A percentile compares a stretch with the other conserved stretches of the same genome.
Evolutionary conservation across 2,329 filamentous ascomycete genomes (phyloP).

Genomic region (Aspergillus candidus): DNA sequence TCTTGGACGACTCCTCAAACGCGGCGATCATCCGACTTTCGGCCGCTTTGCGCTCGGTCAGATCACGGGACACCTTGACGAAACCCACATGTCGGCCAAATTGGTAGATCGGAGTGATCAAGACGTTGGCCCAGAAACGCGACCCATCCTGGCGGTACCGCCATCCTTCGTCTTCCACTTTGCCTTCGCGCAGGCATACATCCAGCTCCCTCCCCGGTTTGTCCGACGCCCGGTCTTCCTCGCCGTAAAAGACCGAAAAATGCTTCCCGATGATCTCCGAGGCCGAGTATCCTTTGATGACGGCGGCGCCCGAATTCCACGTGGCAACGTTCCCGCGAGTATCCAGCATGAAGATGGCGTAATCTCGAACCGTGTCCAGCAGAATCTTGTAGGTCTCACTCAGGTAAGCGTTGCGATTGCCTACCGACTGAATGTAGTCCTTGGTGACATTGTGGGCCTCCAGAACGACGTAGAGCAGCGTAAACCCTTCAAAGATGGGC

Average conservation of each 20-base stretch:
- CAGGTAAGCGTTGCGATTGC: conserved; percentile 41
- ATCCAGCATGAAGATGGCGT: conserved; percentile 59
- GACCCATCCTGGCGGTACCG: conserved; percentile 54
- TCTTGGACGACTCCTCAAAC: conserved; percentile 57
- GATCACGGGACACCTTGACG: conserved; percentile 54
- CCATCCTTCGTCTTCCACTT: conserved; percentile 56
- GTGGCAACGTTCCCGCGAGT: conserved; percentile 50
- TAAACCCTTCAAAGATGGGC: conserved; percentile 38
- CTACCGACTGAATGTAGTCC: conserved; percentile 17
- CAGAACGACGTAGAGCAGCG: conserved; percentile 39
- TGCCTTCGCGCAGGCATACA: conserved; percentile 50
- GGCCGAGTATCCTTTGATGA: conserved; percentile 51
- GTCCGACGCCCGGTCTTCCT: conserved; percentile 44
- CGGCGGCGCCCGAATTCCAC: conserved; percentile 53
- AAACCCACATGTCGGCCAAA: conserved; percentile 51
- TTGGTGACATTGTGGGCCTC: conserved; percentile 37
- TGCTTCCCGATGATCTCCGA: conserved; percentile 54
- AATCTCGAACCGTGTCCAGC: conserved; percentile 56
- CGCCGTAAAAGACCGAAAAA: conserved; percentile 53
- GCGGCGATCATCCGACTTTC: conserved; percentile 52
- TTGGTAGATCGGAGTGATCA: conserved; percentile 53
- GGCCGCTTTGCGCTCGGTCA: conserved; percentile 51
- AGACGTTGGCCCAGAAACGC: conserved; percentile 56
- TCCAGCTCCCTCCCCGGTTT: conserved; percentile 51
- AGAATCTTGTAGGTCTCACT: conserved; percentile 57